Conservation (phyloP, 148 eudicot species). For the Heliosperma pusillum region DNA sequence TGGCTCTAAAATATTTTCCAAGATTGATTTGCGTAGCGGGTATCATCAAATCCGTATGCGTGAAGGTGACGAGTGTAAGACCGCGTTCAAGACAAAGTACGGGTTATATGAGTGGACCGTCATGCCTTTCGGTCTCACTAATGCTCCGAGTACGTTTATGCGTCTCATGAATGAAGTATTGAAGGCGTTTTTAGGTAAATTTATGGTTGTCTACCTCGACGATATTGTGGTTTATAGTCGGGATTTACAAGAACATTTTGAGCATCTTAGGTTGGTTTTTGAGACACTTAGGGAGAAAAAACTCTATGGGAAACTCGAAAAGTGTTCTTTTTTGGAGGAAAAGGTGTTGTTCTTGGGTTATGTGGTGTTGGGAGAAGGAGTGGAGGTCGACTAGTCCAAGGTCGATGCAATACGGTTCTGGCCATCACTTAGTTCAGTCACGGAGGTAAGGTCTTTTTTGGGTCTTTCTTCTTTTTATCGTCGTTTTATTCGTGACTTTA, state of each 20-base stretch:
- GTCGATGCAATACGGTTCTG: no score
- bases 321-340: not conserved
- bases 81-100: not conserved
- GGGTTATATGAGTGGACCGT: not conserved
- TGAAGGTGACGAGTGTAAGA: no score
- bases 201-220: not conserved
- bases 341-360: no score
- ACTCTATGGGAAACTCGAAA: not conserved
- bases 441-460: not conserved
- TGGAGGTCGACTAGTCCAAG: no score
- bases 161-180: not conserved
- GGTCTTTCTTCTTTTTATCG: not conserved
- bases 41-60: no score
- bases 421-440: no score
- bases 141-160: no score
- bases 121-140: no score
- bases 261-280: not conserved
- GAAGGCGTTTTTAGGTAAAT: not conserved
- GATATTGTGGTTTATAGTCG: not conserved
- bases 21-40: no score
- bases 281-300: not conserved
- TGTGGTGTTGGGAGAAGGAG: no score
- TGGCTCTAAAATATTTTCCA: not conserved
- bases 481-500: no score
- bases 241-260: no score